Evolutionary conservation across 1,139 yeast genomes (phyloP).

Genomic region (Suhomyces bolitotheri): DNA sequence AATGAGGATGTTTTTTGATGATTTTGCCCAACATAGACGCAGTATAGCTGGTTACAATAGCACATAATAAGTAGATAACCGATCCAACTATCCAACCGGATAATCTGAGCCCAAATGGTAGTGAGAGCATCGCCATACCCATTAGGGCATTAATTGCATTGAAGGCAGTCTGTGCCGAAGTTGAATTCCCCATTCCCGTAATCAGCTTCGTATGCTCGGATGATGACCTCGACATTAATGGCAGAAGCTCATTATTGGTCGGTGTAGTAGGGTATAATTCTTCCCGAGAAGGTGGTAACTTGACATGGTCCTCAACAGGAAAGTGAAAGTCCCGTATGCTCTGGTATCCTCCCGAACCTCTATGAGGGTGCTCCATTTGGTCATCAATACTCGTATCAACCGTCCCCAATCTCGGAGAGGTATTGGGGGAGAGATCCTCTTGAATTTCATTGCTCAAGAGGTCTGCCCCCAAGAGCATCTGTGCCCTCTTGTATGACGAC

Average conservation of each 20-base stretch:
- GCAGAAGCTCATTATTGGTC: conserved; percentile 1
- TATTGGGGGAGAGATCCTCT: conserved; percentile 27
- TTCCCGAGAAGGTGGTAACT: not conserved
- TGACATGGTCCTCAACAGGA: conserved; percentile 5
- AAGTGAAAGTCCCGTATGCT: conserved; percentile 11
- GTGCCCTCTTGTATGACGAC: conserved; percentile 76
- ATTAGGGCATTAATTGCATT: conserved; percentile 83
- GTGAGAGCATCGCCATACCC: conserved; percentile 82
- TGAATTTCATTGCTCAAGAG: conserved; percentile 21
- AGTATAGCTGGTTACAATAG: conserved; percentile 64
- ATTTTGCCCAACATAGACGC: conserved; percentile 53
- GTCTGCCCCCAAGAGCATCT: conserved; percentile 45
- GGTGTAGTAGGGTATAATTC: not conserved
- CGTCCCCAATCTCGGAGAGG: conserved; percentile 18
- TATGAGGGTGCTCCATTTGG: not conserved
- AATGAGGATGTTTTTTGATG: conserved; percentile 28
- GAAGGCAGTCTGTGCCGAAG: conserved; percentile 84
- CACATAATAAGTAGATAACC: conserved; percentile 52
- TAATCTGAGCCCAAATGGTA: conserved; percentile 76
- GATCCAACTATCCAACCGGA: conserved; percentile 82
- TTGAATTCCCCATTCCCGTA: conserved; percentile 36
- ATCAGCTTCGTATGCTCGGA: conserved; percentile 2
- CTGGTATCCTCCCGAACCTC: conserved; percentile 5
- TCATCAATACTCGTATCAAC: conserved; percentile 6
- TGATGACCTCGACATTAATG: conserved; percentile 9